Conservation (phyloP, 2,329 filamentous ascomycete genomes). For the Sordariomycetes sp. region DNA sequence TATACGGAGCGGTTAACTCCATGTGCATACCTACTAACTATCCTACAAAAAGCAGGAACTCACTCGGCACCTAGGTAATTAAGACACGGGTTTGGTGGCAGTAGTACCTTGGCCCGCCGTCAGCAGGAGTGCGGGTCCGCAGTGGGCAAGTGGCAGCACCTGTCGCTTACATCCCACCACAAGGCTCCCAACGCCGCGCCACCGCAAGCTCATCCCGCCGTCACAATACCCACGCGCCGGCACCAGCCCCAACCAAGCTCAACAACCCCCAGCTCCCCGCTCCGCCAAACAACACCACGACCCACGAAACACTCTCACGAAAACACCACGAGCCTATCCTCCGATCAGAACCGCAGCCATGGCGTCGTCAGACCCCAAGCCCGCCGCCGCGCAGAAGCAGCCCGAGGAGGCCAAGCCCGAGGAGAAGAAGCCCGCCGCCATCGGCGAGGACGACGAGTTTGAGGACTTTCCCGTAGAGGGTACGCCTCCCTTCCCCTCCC, state of each 20-base stretch:
- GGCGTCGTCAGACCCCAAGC: conserved; percentile 18
- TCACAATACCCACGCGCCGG: background rate
- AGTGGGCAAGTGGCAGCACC: background rate
- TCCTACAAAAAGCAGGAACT: too few relatives aligned
- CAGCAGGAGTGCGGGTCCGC: too few relatives aligned
- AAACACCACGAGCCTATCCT: background rate
- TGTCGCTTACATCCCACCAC: background rate
- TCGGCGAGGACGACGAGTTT: conserved; percentile 98
- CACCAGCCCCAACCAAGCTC: background rate
- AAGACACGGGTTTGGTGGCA: too few relatives aligned
- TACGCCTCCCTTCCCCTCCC: conserved; percentile 26
- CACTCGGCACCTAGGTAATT: too few relatives aligned
- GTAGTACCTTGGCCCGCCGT: too few relatives aligned
- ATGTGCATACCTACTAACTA: too few relatives aligned
- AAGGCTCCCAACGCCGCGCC: background rate
- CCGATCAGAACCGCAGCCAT: conserved; percentile 7
- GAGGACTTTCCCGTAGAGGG: conserved; percentile 97
- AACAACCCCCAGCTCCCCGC: background rate
- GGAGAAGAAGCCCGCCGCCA: conserved; percentile 38
- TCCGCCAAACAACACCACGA: background rate
- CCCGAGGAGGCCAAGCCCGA: conserved; percentile 22
- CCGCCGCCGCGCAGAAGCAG: conserved; percentile 17
- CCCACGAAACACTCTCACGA: background rate
- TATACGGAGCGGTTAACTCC: too few relatives aligned
- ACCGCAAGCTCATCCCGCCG: background rate